Evolutionary conservation across 1,284 basidiomycete genomes (phyloP), one percentile per base, ranked within the genome.

Genomic region (Lignosus rhinocerotis): DNA sequence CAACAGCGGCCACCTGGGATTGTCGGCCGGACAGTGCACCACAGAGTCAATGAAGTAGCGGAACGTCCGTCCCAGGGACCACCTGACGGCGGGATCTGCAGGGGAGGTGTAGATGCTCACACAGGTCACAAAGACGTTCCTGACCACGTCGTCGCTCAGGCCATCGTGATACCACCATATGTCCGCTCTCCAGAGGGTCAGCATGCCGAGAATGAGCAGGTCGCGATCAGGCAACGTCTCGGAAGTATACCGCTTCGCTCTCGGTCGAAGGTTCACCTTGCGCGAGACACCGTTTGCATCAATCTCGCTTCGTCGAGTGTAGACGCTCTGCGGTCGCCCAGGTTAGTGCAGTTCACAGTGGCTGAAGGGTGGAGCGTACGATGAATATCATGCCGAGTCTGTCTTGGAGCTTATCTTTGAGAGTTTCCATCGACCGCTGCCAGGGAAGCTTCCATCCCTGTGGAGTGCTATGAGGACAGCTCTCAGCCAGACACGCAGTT

Each of bases 161-260:
- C 63, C 61, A 39, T 66, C 72, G 51, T 82, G 70, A 59, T 81
- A 84, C 72, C 87, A 87, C 34, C 73, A 66, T 1, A 81, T 75
- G 53, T 81, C 78, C 2, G 79, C 71, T n/a, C 88, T 81, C 83
- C 85, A 90, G 14, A 92, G 73, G 0, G 87, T 79, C 8, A 90
- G 72, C 17, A 90, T 78, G 1, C 82, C 82, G 6, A 92, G 76
- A 14, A 90, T 74, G 9, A 92, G 74, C 10, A 90, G 75, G 59
- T 91, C 89, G 38, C 80, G 77, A 62, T 91, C 88, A 0, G 79
- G 73, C 5, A 90, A 73, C 3, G 83, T 81, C 68, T 88, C 84
- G 0, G 81, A 75, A 5, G 78, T 78, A 60, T 76, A 78, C 3
- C 83, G 80, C 62, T 83, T 84, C 11, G 81, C 80, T 67, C 82